Evolutionary conservation across 1,284 basidiomycete genomes (phyloP).

Genomic region (Cerrena zonata): DNA sequence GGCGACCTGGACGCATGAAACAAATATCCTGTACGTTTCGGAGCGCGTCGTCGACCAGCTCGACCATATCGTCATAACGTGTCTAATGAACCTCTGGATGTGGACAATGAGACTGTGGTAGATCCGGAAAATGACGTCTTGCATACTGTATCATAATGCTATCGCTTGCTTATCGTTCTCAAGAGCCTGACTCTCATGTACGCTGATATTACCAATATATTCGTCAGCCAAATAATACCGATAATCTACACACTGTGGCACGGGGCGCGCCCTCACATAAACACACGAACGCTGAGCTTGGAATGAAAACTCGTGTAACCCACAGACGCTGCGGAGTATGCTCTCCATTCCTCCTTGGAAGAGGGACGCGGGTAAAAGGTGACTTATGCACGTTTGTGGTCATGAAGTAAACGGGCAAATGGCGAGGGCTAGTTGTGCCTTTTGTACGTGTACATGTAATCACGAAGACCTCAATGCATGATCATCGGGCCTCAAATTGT

Average conservation of each 20-base stretch:
- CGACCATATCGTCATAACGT: constrained; percentile 52
- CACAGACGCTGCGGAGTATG: no score
- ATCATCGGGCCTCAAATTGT: constrained; percentile 79
- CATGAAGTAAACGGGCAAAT: no score
- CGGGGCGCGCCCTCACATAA: no score
- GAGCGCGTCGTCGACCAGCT: constrained; percentile 29
- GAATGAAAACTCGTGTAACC: no score
- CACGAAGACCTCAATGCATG: not conserved
- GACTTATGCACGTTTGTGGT: no score
- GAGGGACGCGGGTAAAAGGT: no score
- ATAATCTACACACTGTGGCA: not conserved
- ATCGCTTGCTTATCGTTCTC: not conserved
- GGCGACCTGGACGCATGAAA: constrained; percentile 43
- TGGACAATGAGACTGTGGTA: constrained; percentile 27
- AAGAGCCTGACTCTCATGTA: not conserved
- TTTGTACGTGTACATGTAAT: no score
- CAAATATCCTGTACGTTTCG: constrained; percentile 35
- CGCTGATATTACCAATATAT: not conserved
- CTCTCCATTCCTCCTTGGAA: no score
- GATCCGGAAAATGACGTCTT: not conserved
- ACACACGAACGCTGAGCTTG: no score
- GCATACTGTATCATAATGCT: not conserved
- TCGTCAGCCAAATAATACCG: not conserved
- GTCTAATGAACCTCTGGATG: constrained; percentile 51
- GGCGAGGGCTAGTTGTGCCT: no score